Percentiles rank a stretch among this genome's conserved stretches.
Evolutionary conservation across 225 moss, liverwort and hornwort genomes (phyloP).

Genomic region (Asterella californica): DNA sequence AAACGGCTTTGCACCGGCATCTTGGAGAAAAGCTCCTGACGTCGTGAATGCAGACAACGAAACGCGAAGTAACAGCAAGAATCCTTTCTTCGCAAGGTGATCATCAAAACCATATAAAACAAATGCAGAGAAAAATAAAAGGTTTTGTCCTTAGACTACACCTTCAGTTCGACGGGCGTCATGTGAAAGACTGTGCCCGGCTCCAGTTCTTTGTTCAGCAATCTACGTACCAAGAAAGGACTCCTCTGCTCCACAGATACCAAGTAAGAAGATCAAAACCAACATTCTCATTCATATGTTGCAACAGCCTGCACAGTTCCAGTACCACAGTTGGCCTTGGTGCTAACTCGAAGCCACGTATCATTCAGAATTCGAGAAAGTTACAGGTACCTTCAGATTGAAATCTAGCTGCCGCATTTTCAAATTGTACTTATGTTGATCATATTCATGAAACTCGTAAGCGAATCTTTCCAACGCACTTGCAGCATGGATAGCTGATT

Average conservation of each 20-base stretch:
- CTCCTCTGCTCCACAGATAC: conserved; percentile 50
- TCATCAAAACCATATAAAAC: background rate
- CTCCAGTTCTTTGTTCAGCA: conserved; percentile 73
- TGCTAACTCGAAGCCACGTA: too few relatives aligned
- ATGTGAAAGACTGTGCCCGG: conserved; percentile 82
- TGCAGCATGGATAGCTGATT: conserved; percentile 71
- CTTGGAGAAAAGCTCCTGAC: background rate
- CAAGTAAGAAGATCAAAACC: background rate
- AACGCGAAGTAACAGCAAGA: background rate
- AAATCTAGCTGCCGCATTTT: conserved; percentile 97
- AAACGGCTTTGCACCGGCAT: background rate
- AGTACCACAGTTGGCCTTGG: too few relatives aligned
- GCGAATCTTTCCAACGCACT: conserved; percentile 74
- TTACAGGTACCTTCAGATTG: conserved; percentile 68
- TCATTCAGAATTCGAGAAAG: background rate
- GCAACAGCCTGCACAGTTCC: background rate
- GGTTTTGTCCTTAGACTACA: conserved; percentile 14
- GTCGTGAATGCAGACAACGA: background rate
- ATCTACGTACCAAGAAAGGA: conserved; percentile 67
- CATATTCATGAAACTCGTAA: conserved; percentile 71
- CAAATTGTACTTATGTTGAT: conserved; percentile 90
- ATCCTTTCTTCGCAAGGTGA: background rate
- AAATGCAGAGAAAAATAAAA: background rate
- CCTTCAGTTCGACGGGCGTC: conserved; percentile 94
- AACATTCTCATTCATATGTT: background rate